Evolutionary conservation across 2,329 filamentous ascomycete genomes (phyloP), one percentile per base, ranked within the genome.

Genomic region (Byssoonygena ceratinophila): DNA sequence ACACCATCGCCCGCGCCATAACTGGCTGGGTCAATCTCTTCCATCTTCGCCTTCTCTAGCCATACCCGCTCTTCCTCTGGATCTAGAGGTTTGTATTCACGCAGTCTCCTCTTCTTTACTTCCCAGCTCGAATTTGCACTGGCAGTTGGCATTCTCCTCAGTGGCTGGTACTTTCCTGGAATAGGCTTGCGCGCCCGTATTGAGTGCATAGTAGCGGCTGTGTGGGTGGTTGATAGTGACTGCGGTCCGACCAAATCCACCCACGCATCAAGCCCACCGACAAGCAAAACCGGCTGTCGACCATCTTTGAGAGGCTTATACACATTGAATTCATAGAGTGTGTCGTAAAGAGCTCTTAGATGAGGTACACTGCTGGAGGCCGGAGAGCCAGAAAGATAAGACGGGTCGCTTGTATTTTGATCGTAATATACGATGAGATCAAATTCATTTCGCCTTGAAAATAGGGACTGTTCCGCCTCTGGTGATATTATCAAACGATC

Each of bases 341-440:
- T 89, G 57, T 88, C 83, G 62, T 85, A 82, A 11, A 98, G 73
- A 14, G 82, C 82, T 58, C 82, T 75, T 18, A 96, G 68, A n/a
- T 82, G 79, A 20, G 74, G 72, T 22, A 72, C 69, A 47, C 69
- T 74, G 16, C 70, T 73, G 34, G 65, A 69, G 46, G 65, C 68
- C 22, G 69, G 63, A 61, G 71, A 66, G 68, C 76, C 63, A 67
- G 68, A 59, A 53, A 78, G 69, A 60, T 77, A 94, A 60, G 57
- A 73, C 59, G 68, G 77, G 54, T 62, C 86, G 75, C 65, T 76
- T 56, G 79, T 82, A 12, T 66, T 69, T 58, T 91, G 79, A 66
- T 98, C 89, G 65, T 97, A 94, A 61, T 94, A 92, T 0, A 98
- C 86, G 9, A 98, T 79, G 39, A 96, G 70, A 59, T 97, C 89